Conservation (phyloP, 2,329 filamentous ascomycete genomes). For the Cladosporium sp. region DNA sequence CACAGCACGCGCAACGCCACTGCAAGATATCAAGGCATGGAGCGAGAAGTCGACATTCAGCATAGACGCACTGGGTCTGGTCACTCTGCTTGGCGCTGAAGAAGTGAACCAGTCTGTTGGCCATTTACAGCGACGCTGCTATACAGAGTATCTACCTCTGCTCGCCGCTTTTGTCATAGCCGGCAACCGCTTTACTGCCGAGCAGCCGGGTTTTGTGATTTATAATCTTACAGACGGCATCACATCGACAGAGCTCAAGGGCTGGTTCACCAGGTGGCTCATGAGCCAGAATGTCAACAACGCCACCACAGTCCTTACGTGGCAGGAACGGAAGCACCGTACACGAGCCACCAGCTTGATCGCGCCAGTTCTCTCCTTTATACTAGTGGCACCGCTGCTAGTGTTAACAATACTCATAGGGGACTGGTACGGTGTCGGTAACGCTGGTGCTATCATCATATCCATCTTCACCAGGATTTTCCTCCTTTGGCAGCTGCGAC, state of each 20-base stretch:
- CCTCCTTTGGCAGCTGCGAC: conserved; percentile 12
- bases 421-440: conserved; percentile 21
- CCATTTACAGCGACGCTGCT: conserved; percentile 15
- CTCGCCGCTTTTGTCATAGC: conserved; percentile 21
- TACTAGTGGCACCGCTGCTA: conserved; percentile 5
- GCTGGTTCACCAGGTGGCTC: conserved; percentile 21
- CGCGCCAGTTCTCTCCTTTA: background rate
- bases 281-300: conserved; percentile 18
- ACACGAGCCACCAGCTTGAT: background rate
- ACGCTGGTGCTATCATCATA: conserved; percentile 14
- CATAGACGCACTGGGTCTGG: conserved; percentile 23
- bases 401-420: conserved; percentile 12
- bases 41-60: conserved; percentile 9
- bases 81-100: conserved; percentile 23
- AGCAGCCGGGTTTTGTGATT: conserved; percentile 20
- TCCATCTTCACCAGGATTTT: conserved; percentile 9
- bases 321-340: background rate
- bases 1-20: background rate
- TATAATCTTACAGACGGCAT: conserved; percentile 24
- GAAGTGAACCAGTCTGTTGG: conserved; percentile 21
- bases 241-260: conserved; percentile 20
- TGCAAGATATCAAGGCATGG: conserved; percentile 2
- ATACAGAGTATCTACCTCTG: conserved; percentile 22
- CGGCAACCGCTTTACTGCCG: conserved; percentile 19
- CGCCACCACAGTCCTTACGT: conserved; percentile 19